Evolutionary conservation across 768 basidiomycete species (phyloP), one percentile per base, ranked within the genome.

Genomic region (Russula virescens): DNA sequence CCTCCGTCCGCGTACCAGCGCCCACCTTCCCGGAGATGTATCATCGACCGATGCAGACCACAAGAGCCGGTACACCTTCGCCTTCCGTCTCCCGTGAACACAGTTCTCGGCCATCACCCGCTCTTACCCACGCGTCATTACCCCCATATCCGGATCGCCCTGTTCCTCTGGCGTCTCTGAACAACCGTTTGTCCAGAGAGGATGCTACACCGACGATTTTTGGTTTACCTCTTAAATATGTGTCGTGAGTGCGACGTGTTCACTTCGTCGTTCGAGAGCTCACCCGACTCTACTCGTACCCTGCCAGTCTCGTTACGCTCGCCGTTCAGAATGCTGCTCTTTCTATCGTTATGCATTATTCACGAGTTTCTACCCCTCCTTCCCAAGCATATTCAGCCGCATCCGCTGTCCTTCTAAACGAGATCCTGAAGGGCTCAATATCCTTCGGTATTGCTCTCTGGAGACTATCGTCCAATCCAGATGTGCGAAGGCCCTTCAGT

Each of bases 331-430:
- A 98, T 75, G 93, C 93, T 34, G 86, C 91, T 11, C 79, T 99
- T 53, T 94, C 94, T 57, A 94, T 99, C 71, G 91, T 98, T 67
- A 96, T 99, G 91, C 94, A 98, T 78, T 92, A 98, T 75, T 98
- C 97, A n/a, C 85, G 97, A 63, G 88, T 94, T 61, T 89, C 91
- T 2, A 89, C 83, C 0, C 84, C 92, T 9, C 77, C 88, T 2
- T 78, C 87, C 46, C 80, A 88, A 35, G 78, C 91, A 1, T 99
- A 99, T 75, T 97, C 92, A 0, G 93, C 97, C 1, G 94, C 96
- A 1, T 82, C 92, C 0, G 97, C 97, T 25, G 94, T 99, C 28
- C 83, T 99, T 35, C 77, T 98, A 68, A 96, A 94, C 75, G 97
- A 99, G 76, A 76, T 98, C 38, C 79, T 98, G 61, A 99, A 99